Conservation (phyloP, 208 protist species). For the Leishmania martiniquensis region DNA sequence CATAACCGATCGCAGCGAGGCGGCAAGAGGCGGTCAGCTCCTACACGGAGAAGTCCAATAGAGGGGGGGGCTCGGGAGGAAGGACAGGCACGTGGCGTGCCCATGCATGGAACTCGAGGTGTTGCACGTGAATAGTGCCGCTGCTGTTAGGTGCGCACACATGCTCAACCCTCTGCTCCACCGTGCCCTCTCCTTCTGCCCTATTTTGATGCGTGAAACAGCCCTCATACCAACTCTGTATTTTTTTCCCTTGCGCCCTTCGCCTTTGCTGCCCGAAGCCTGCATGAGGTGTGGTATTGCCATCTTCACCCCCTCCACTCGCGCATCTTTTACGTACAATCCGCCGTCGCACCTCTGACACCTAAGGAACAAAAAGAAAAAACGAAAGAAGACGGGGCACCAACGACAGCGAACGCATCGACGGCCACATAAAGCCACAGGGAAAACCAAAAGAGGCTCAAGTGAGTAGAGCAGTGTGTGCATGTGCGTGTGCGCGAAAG, state of each 20-base stretch:
- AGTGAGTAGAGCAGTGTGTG: too few species aligned
- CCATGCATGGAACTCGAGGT: neutral
- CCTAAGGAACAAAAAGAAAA: too few species aligned
- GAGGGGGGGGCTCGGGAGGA: too few species aligned
- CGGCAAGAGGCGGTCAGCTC: neutral
- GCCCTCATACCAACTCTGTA: neutral
- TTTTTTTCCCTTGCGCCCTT: neutral
- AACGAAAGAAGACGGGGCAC: too few species aligned
- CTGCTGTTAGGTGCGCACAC: neutral
- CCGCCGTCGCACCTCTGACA: neutral
- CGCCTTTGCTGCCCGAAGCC: neutral
- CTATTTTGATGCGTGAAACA: neutral
- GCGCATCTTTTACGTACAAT: neutral
- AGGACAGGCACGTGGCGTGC: neutral
- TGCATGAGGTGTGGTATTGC: neutral
- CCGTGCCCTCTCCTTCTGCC: neutral
- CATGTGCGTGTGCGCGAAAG: too few species aligned
- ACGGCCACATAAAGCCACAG: neutral
- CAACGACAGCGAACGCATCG: neutral
- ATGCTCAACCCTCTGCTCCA: neutral
- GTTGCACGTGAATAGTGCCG: neutral
- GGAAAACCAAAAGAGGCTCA: neutral
- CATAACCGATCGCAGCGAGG: neutral
- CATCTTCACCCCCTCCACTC: neutral
- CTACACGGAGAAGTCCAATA: neutral